phyloP scores from a whole-genome alignment of 116 monocot genomes.

The Papilionanthe hybrid region DNA sequence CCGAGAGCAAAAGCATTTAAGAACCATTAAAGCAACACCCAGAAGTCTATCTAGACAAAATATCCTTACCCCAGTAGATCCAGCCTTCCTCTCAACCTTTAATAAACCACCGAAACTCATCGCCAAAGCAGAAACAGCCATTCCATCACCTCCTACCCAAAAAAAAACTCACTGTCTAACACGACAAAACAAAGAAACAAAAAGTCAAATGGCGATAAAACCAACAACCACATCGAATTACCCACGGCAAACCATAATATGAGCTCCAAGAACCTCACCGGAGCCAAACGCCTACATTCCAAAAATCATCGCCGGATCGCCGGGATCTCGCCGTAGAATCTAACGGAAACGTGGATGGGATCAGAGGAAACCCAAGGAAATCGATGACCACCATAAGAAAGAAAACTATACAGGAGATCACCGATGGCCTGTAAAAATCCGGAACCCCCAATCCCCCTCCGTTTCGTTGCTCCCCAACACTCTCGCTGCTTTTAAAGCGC shows the following conservation, averaged over 20 bases:
- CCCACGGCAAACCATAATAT: not conserved
- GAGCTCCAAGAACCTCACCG: not conserved
- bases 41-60: not conserved
- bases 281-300: not conserved
- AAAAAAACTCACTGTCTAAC: not conserved
- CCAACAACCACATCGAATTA: not conserved
- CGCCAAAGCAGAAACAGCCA: not conserved
- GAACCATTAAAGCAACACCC: not conserved
- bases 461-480: slow-evolving; percentile 2
- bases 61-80: not conserved
- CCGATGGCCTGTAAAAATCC: not conserved
- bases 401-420: not conserved
- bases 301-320: not conserved
- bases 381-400: not conserved
- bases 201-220: slow-evolving; percentile 1
- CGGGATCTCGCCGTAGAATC: not conserved
- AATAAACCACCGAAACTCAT: not conserved
- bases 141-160: slow-evolving; percentile 1
- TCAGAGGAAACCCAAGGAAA: not conserved
- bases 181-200: not conserved
- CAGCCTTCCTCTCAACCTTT: not conserved
- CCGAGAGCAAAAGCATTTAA: not conserved
- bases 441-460: not conserved
- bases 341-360: not conserved
- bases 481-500: slow-evolving; percentile 11